Evolutionary conservation across 768 basidiomycete species (phyloP).

Genomic region (Suillus weaverae): DNA sequence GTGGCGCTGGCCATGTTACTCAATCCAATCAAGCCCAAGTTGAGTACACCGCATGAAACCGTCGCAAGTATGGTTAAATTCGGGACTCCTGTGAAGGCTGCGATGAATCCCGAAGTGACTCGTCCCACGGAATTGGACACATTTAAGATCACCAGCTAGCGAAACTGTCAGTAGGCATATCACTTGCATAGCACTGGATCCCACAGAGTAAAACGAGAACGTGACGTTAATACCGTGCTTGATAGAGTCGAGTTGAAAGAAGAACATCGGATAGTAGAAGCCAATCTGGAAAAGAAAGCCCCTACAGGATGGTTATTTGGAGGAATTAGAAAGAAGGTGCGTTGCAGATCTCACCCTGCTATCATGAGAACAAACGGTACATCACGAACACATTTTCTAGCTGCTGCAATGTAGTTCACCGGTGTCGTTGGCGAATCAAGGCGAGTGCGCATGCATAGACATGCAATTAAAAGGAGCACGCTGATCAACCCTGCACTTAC

Average conservation of each 20-base stretch:
- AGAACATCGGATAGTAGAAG: conserved; percentile 54
- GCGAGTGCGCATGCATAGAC: conserved; percentile 38
- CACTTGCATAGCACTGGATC: neutral
- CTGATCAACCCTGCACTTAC: conserved; percentile 46
- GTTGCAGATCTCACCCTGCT: conserved; percentile 17
- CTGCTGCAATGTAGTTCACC: conserved; percentile 18
- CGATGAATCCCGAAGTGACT: conserved; percentile 44
- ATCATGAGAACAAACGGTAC: conserved; percentile 20
- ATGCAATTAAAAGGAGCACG: conserved; percentile 35
- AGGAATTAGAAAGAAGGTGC: neutral
- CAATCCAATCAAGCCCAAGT: conserved; percentile 46
- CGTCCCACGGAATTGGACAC: conserved; percentile 52
- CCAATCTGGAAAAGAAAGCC: conserved; percentile 33
- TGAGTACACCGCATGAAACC: conserved; percentile 32
- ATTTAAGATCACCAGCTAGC: conserved; percentile 54
- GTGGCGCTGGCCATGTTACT: conserved; percentile 35
- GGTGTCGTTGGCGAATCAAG: conserved; percentile 32
- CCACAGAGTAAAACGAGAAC: conserved; percentile 60
- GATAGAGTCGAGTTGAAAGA: conserved; percentile 54
- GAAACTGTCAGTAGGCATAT: neutral
- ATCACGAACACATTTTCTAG: conserved; percentile 17
- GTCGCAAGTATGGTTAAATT: conserved; percentile 41
- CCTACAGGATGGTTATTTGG: conserved; percentile 10
- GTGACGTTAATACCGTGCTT: conserved; percentile 43
- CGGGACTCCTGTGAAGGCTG: conserved; percentile 43